A percentile compares a stretch with the other conserved stretches of the same genome.
Evolutionary conservation across 2,329 filamentous ascomycete genomes (phyloP).

Genomic region (Cytospora leucostoma): DNA sequence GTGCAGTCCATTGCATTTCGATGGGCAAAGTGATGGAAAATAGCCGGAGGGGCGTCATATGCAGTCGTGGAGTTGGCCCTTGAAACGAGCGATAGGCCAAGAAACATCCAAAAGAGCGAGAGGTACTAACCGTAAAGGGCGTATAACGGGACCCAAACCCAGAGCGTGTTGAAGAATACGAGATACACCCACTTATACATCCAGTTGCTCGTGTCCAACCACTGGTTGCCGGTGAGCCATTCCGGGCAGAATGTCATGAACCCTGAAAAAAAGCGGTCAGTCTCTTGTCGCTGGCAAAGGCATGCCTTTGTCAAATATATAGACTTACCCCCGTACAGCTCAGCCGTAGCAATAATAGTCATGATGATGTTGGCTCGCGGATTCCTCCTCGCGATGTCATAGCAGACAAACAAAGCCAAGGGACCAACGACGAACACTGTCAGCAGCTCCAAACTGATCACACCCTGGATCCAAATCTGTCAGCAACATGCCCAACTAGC

Average conservation of each 20-base stretch:
- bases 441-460: conserved; percentile 65
- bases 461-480: conserved; percentile 41
- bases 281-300: background rate
- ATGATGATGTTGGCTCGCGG: conserved; percentile 61
- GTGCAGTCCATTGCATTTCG: background rate
- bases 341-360: conserved; percentile 64
- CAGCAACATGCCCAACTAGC: background rate
- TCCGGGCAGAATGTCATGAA: conserved; percentile 74
- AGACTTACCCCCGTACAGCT: conserved; percentile 62
- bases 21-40: background rate
- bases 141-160: conserved; percentile 66
- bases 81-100: conserved; percentile 45
- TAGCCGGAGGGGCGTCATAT: background rate
- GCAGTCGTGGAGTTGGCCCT: conserved; percentile 34
- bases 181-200: conserved; percentile 70
- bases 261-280: conserved; percentile 41
- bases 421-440: conserved; percentile 65
- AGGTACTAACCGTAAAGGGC: conserved; percentile 46
- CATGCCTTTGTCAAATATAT: background rate
- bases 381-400: conserved; percentile 58
- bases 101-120: conserved; percentile 56
- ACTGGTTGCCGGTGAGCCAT: conserved; percentile 63
- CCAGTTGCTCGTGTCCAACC: conserved; percentile 66
- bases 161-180: conserved; percentile 68
- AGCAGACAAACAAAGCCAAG: conserved; percentile 61